Base-by-base conservation (phyloP, 2,329 filamentous ascomycete genomes). In the Ceratocystis lukuohia region DNA sequence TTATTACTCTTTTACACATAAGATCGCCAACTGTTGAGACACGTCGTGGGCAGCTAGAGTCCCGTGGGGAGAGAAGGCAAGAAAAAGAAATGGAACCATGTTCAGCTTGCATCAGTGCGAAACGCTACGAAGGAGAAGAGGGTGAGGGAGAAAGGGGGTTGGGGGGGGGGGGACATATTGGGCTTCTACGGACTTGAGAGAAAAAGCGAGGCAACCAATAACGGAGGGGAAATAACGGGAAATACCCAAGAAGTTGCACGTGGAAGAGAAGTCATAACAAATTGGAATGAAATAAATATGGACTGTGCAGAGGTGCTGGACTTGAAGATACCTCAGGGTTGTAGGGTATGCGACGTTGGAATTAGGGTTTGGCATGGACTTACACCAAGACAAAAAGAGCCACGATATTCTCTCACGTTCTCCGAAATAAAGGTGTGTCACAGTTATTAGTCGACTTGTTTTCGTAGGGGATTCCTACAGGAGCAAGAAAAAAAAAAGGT, bases 21-120 rank as follows among this genome's bases (percentile, higher is more conserved):
- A 57, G 53, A 57, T 57, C 53, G 53, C 53, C 53, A 33, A 17
- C 12, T n/a, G 28, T 57, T 57, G 53, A 57, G 53, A 57, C 53
- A 57, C 53, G 53, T 10, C 53, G 17, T 57, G 53, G 53, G 22
- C 53, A 57, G 53, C 28, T 17, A 5, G 53, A 33, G 53, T 30
- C 25, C 53, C 28, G 53, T 57, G 53, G 30, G 25, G 30, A 33
- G 53, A 57, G 17, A 33, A 57, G 33, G 53, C 53, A 57, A 57
- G 50, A 33, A 28, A 57, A 57, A 33, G 8, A 57, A 57, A 57
- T 57, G 53, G 53, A 57, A 57, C 53, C 53, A 57, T 57, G 53
- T 57, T 57, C 53, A 57, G 53, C 53, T 57, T 57, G 53, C 53
- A 57, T 57, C 53, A 57, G 53, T 57, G 53, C 53, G 53, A 57